Evolutionary conservation across 2,329 filamentous ascomycete species (phyloP).

Genomic region (Pyricularia sp.): DNA sequence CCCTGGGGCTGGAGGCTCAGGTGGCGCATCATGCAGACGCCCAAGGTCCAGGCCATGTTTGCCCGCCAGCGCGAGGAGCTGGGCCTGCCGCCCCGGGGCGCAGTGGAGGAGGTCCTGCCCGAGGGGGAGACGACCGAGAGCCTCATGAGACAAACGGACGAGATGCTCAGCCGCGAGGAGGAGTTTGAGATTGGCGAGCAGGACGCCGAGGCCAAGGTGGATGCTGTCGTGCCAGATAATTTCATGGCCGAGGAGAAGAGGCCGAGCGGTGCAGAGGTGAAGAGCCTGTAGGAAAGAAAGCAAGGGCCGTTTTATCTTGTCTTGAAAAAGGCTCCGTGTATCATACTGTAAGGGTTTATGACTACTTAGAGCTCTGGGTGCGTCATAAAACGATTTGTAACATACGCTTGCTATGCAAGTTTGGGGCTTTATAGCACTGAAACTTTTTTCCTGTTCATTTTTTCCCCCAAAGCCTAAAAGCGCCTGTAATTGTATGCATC

Average conservation of each 20-base stretch:
- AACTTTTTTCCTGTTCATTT: background rate
- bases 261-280: background rate
- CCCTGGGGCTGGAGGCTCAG: constrained; percentile 83
- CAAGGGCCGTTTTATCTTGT: background rate
- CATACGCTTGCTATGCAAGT: background rate
- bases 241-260: constrained; percentile 19
- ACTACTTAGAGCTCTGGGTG: background rate
- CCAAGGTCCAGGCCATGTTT: constrained; percentile 55
- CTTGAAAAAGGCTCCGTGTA: background rate
- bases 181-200: constrained; percentile 35
- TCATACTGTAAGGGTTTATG: background rate
- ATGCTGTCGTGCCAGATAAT: constrained; percentile 5
- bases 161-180: constrained; percentile 28
- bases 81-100: constrained; percentile 46
- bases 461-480: background rate
- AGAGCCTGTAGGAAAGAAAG: background rate
- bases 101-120: constrained; percentile 19
- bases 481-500: background rate
- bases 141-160: constrained; percentile 27
- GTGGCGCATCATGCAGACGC: constrained; percentile 81
- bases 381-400: background rate
- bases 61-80: constrained; percentile 53
- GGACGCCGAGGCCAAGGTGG: constrained; percentile 6
- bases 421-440: background rate
- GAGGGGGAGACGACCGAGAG: constrained; percentile 12